These are phyloP conservation scores for Amoeboradix gromovi DNA, from an alignment of 371 early-diverging fungal species.

Conservation along the genomic window DNA sequence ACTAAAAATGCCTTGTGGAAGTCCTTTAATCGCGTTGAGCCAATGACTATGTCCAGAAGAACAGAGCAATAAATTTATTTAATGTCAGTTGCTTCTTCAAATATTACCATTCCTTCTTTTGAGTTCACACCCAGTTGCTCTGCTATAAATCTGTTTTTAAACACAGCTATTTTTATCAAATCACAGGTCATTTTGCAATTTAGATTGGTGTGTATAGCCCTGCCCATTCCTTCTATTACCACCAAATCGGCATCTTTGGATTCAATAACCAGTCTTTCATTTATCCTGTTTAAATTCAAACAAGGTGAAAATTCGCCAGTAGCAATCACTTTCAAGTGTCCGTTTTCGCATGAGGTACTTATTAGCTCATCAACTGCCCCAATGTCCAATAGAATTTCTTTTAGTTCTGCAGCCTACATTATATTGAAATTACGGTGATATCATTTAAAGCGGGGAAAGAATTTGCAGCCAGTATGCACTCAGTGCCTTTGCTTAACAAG, in stretches of 20 bases:
- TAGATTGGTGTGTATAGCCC: conserved; percentile 43
- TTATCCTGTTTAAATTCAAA: conserved; percentile 24
- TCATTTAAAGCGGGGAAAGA: conserved; percentile 35
- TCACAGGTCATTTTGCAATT: conserved; percentile 26
- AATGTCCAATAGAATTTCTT: conserved; percentile 11
- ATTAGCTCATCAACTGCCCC: conserved; percentile 13
- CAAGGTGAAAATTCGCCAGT: conserved; percentile 35
- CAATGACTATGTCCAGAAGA: too few relatives aligned
- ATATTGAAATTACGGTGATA: conserved; percentile 15
- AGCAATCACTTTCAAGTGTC: conserved; percentile 16
- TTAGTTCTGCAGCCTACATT: conserved; percentile 15
- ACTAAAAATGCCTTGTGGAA: too few relatives aligned
- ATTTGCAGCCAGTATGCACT: conserved; percentile 35
- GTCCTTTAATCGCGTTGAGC: too few relatives aligned
- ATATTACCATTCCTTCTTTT: background rate
- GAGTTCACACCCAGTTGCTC: background rate
- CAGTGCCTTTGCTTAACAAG: conserved; percentile 14
- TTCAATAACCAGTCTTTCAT: conserved; percentile 17
- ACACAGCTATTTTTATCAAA: conserved; percentile 27
- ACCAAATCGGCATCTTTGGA: conserved; percentile 25
- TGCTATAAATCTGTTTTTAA: background rate
- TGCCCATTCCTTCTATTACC: conserved; percentile 31
- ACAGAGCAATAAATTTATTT: too few relatives aligned
- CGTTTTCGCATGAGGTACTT: conserved; percentile 4
- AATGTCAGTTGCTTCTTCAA: background rate